Base-by-base conservation (phyloP, 192 early-diverging fungal genomes). In the Diversispora epigaea region DNA sequence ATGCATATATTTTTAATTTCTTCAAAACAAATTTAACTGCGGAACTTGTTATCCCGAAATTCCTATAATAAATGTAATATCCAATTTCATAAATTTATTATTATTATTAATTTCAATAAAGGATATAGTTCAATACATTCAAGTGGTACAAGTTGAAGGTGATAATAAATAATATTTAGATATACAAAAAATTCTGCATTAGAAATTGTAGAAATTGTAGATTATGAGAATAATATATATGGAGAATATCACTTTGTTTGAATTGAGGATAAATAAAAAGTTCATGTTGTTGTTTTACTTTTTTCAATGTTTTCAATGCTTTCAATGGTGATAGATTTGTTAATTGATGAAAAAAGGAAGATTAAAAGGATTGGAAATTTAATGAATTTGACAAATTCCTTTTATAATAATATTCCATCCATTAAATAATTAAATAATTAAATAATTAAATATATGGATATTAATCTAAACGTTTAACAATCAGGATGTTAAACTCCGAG, bases 31-130 rank as follows among this genome's bases (percentile, higher is more conserved):
- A 64, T 11, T 64, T 64, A 10, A 44, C 25, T 7, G 62, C 40
- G 17, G 62, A 44, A 64, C 62, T 44, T 41, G 40, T 40, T 8
- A 64, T 64, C 3, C 62, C 62, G 9, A 64, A 7, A 19, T 32
- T 43, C n/a, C 62, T 41, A 44, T 64, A 64, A 17, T 64, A 64
- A 64, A 64, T 64, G n/a, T 64, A 64, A 64, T 64, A 64, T 3
- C 62, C 62, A 44, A 64, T n/a, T 43, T 43, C 62, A 44, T 64
- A 43, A 6, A 7, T n/a, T 9, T 3, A 44, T n/a, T 6, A 9
- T 44, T 9, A 8, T 44, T n/a, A n/a, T n/a, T 41, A 64, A 64
- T 3, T 19, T 40, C 62, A n/a, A 43, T 64, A n/a, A 32, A 64
- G 25, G 25, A 32, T 32, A 32, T 32, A 32, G 2, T 43, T 40